These are phyloP conservation scores for Calonectria henricotiae DNA, from an alignment of 2,329 filamentous ascomycete genomes.

Conservation along the genomic window DNA sequence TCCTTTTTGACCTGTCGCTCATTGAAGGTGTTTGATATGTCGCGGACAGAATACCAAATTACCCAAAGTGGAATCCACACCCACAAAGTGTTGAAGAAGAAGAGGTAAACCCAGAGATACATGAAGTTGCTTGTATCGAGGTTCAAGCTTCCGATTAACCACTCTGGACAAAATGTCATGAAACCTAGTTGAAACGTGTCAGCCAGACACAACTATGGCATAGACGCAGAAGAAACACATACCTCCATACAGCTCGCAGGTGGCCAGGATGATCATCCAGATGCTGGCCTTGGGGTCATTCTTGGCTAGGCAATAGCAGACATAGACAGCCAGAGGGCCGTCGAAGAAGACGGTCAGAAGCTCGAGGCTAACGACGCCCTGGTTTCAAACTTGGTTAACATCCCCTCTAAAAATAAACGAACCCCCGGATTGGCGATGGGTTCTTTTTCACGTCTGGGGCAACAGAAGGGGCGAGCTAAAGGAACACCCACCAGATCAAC, in stretches of 20 bases:
- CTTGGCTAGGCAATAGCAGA: constrained; percentile 74
- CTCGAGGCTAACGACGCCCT: constrained; percentile 76
- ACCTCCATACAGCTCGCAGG: constrained; percentile 78
- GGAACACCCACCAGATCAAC: constrained; percentile 69
- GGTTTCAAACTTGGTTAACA: constrained; percentile 11
- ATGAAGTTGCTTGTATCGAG: constrained; percentile 79
- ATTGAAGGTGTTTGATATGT: constrained; percentile 71
- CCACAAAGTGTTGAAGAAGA: constrained; percentile 81
- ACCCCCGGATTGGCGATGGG: too few species aligned
- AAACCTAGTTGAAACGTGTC: constrained; percentile 65
- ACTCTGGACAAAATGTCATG: constrained; percentile 82
- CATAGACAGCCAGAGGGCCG: constrained; percentile 73
- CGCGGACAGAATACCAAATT: constrained; percentile 69
- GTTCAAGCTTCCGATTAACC: constrained; percentile 75
- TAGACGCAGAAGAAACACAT: constrained; percentile 45
- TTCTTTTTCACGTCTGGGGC: not conserved
- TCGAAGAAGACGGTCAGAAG: constrained; percentile 77
- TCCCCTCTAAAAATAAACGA: not conserved
- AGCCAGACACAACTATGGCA: not conserved
- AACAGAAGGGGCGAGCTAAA: too few species aligned
- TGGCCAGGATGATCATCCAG: constrained; percentile 77
- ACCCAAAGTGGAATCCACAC: constrained; percentile 76
- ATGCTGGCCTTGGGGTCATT: constrained; percentile 71
- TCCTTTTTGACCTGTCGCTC: constrained; percentile 55
- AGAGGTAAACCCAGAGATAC: constrained; percentile 78